Conservation (phyloP, 192 early-diverging fungal genomes). For the Cetraspora pellucida region DNA sequence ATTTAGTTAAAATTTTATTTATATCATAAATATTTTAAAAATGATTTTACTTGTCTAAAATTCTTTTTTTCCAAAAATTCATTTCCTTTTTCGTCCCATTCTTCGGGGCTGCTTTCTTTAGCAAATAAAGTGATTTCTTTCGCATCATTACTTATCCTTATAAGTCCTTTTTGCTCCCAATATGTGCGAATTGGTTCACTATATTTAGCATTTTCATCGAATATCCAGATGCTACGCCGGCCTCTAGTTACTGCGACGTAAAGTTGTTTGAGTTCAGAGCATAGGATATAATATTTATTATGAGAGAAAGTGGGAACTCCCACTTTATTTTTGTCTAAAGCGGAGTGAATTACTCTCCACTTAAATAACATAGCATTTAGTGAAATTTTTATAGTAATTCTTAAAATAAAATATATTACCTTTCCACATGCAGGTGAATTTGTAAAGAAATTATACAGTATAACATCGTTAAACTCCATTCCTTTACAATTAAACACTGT, state of each 20-base stretch:
- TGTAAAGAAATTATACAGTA: constrained; percentile 25
- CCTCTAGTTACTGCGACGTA: constrained; percentile 31
- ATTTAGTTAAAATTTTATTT: not conserved
- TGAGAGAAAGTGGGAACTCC: not conserved
- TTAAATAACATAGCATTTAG: not conserved
- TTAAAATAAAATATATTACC: not conserved
- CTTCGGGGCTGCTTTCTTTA: constrained; percentile 20
- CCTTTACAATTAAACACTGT: constrained; percentile 7
- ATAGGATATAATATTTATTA: not conserved
- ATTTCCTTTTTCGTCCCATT: constrained; percentile 22
- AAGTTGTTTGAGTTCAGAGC: not conserved
- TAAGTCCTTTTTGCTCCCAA: constrained; percentile 1
- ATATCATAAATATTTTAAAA: not conserved
- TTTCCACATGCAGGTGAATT: constrained; percentile 3
- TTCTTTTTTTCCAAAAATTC: constrained; percentile 10
- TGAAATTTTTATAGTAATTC: not conserved
- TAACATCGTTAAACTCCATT: not conserved
- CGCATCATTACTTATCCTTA: not conserved
- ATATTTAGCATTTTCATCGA: constrained; percentile 10
- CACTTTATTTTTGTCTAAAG: not conserved
- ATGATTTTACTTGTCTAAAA: not conserved
- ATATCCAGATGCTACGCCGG: constrained; percentile 24
- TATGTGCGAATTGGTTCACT: constrained; percentile 12
- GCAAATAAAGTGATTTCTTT: not conserved
- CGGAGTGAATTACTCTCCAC: not conserved